These are phyloP conservation scores for Aquanectria penicillioides DNA, from an alignment of 2,329 filamentous ascomycete genomes.

Conservation along the genomic window DNA sequence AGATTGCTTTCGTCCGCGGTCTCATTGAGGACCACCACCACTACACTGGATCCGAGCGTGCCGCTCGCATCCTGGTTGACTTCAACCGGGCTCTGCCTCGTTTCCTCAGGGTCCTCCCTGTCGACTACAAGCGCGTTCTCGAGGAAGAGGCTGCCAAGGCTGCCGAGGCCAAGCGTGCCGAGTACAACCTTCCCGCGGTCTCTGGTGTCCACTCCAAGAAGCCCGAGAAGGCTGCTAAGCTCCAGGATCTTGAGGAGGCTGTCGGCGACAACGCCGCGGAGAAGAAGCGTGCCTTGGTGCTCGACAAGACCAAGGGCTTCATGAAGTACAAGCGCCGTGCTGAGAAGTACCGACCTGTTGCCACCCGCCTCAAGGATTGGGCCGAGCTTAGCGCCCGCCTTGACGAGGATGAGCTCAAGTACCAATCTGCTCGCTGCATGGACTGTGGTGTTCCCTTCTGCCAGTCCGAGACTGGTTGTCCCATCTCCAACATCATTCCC, in stretches of 20 bases:
- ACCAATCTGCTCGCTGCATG: conserved; percentile 97
- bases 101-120: conserved; percentile 92
- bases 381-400: conserved; percentile 88
- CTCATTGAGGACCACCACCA: conserved; percentile 97
- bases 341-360: conserved; percentile 90
- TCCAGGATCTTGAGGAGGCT: conserved; percentile 90
- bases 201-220: conserved; percentile 72
- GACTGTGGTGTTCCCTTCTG: conserved; percentile 99
- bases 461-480: conserved; percentile 94
- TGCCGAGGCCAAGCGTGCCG: conserved; percentile 83
- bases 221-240: conserved; percentile 75
- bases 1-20: conserved; percentile 90
- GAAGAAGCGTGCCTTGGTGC: conserved; percentile 88
- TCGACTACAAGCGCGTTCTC: conserved; percentile 95
- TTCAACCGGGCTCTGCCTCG: conserved; percentile 90
- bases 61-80: conserved; percentile 92
- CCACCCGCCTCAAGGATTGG: conserved; percentile 91
- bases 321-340: conserved; percentile 95
- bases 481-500: conserved; percentile 96
- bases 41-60: conserved; percentile 95
- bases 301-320: conserved; percentile 98
- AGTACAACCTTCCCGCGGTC: conserved; percentile 83
- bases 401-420: conserved; percentile 95
- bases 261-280: conserved; percentile 84
- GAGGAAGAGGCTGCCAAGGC: conserved; percentile 87